These are phyloP conservation scores for Striga hermonthica DNA, from an alignment of 305 asterid species.

Conservation along the genomic window DNA sequence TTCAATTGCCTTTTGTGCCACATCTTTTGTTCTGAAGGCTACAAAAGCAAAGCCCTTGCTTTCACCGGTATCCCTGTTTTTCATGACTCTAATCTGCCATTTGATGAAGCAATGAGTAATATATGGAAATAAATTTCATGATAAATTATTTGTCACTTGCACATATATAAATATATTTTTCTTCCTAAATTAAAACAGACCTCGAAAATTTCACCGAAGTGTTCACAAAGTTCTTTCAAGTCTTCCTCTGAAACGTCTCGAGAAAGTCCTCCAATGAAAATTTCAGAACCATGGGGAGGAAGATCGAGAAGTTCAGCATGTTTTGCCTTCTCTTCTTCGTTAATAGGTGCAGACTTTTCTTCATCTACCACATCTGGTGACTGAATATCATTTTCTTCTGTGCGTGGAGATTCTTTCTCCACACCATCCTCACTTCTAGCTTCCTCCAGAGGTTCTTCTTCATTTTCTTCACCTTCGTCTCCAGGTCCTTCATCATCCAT, in stretches of 20 bases:
- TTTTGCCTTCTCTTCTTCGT: slow-evolving; percentile 44
- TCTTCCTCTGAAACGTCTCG: slow-evolving; percentile 77
- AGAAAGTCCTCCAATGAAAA: slow-evolving; percentile 91
- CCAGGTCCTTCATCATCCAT: slow-evolving; percentile 68
- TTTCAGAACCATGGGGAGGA: slow-evolving; percentile 94
- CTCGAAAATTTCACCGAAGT: slow-evolving; percentile 75
- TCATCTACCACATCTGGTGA: slow-evolving; percentile 45
- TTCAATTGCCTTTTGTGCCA: slow-evolving; percentile 85
- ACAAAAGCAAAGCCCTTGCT: slow-evolving; percentile 97
- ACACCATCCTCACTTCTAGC: slow-evolving; percentile 51
- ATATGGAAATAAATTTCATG: slow-evolving; percentile 19
- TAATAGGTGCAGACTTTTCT: slow-evolving; percentile 42
- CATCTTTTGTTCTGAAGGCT: slow-evolving; percentile 74
- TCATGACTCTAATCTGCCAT: slow-evolving; percentile 79
- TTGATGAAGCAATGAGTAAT: slow-evolving; percentile 30
- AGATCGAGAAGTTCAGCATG: slow-evolving; percentile 69
- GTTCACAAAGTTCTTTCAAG: slow-evolving; percentile 73
- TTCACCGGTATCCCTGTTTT: slow-evolving; percentile 91
- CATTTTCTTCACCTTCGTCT: slow-evolving; percentile 63
- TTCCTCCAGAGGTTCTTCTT: slow-evolving; percentile 57
- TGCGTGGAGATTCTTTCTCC: slow-evolving; percentile 54
- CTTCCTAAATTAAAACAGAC: slow-evolving; percentile 38
- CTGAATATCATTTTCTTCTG: slow-evolving; percentile 38
- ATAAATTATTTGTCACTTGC: slow-evolving; percentile 9
- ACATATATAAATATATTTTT: background rate